Evolutionary conservation across 2,329 filamentous ascomycete genomes (phyloP).

Genomic region (Colletotrichum sp.): DNA sequence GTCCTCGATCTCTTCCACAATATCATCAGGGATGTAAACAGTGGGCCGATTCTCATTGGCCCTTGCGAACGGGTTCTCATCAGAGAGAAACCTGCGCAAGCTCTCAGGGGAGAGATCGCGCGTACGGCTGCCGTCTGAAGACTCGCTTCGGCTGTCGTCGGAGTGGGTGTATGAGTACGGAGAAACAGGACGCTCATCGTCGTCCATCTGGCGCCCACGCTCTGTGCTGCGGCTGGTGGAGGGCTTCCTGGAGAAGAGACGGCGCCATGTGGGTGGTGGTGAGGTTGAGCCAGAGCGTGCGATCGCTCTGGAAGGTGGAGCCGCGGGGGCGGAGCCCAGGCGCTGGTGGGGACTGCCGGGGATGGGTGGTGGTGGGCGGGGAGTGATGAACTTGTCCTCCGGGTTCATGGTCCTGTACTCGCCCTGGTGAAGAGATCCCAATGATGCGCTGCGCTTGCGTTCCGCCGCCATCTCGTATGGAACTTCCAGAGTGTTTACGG

Average conservation of each 20-base stretch:
- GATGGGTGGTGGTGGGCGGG: conserved; percentile 52
- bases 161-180: conserved; percentile 27
- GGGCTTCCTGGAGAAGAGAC: conserved; percentile 52
- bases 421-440: conserved; percentile 62
- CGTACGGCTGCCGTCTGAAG: conserved; percentile 48
- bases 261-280: conserved; percentile 55
- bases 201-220: conserved; percentile 35
- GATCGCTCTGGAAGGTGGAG: conserved; percentile 25
- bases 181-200: conserved; percentile 25
- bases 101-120: conserved; percentile 63
- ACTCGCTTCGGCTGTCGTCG: conserved; percentile 35
- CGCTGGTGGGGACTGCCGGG: conserved; percentile 45
- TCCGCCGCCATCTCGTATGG: conserved; percentile 69
- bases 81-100: conserved; percentile 55
- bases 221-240: conserved; percentile 36
- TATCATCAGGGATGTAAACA: conserved; percentile 40
- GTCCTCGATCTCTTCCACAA: conserved; percentile 43
- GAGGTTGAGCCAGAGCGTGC: conserved; percentile 50
- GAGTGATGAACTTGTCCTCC: conserved; percentile 75
- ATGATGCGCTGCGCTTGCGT: conserved; percentile 68
- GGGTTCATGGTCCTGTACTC: conserved; percentile 80
- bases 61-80: conserved; percentile 41
- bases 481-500: conserved; percentile 83
- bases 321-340: conserved; percentile 35
- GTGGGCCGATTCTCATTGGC: conserved; percentile 32